Percentiles rank a stretch among this genome's conserved stretches.
These are phyloP conservation scores for Daedalea quercina DNA, from an alignment of 768 basidiomycete genomes.

Conservation along the genomic window DNA sequence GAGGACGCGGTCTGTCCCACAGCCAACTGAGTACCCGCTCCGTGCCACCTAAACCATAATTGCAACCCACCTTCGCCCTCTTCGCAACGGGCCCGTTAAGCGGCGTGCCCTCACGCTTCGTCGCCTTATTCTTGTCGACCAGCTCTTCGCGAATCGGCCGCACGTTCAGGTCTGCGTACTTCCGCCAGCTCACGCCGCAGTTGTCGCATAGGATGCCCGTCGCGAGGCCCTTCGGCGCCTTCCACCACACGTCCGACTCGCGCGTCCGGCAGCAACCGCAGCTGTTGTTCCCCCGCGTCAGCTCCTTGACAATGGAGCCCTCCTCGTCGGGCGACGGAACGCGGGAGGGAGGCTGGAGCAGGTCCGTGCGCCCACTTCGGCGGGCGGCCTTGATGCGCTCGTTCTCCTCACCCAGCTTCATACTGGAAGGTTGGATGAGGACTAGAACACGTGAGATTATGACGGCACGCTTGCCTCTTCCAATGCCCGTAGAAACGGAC, in stretches of 20 bases:
- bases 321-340: slow-evolving; percentile 53
- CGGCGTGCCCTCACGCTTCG: slow-evolving; percentile 57
- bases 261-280: slow-evolving; percentile 85
- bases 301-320: slow-evolving; percentile 59
- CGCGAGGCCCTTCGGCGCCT: slow-evolving; percentile 80
- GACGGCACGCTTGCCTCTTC: slow-evolving; percentile 56
- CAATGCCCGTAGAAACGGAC: slow-evolving; percentile 82
- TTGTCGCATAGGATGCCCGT: slow-evolving; percentile 76
- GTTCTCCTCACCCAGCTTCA: slow-evolving; percentile 67
- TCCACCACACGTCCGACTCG: slow-evolving; percentile 83
- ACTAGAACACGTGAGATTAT: not conserved
- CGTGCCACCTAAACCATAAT: not conserved
- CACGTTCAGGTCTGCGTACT: slow-evolving; percentile 86
- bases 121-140: slow-evolving; percentile 27
- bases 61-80: slow-evolving; percentile 49
- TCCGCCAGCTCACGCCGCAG: slow-evolving; percentile 87
- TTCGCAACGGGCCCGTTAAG: slow-evolving; percentile 48
- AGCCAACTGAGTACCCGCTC: not conserved
- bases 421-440: slow-evolving; percentile 30
- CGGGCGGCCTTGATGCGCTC: slow-evolving; percentile 36
- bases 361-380: slow-evolving; percentile 19
- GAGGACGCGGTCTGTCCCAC: slow-evolving; percentile 28
- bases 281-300: slow-evolving; percentile 43
- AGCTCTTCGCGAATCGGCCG: slow-evolving; percentile 64
- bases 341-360: slow-evolving; percentile 5